Percentiles rank a stretch among this genome's conserved stretches.
Conservation (phyloP, 2,329 filamentous ascomycete species). For the Plectosphaerella plurivora region DNA sequence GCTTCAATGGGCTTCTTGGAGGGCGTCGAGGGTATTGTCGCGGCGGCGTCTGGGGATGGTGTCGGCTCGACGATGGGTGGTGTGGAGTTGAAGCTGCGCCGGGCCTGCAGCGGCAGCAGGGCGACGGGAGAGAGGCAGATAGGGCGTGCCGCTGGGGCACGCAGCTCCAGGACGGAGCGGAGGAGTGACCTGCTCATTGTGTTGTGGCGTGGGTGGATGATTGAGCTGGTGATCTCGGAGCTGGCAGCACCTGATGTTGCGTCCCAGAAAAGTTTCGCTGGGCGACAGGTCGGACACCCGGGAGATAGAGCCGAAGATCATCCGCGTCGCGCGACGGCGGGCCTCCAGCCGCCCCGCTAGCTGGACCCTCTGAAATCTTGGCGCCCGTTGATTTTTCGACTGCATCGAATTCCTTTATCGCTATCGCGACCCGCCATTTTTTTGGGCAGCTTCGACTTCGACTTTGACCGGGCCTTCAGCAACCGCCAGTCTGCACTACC, state of each 20-base stretch:
- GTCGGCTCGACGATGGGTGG: constrained; percentile 42
- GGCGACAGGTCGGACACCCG: not conserved
- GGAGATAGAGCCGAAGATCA: not conserved
- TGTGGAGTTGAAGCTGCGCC: constrained; percentile 43
- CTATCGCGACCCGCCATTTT: constrained; percentile 10
- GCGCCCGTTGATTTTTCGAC: constrained; percentile 1
- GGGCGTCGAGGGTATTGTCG: constrained; percentile 1
- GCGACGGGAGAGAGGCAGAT: constrained; percentile 24
- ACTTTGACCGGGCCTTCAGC: not conserved
- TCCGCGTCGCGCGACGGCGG: not conserved
- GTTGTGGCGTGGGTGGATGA: not conserved
- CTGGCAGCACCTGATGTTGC: not conserved
- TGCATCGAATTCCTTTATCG: constrained; percentile 3
- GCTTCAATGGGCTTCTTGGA: constrained; percentile 3
- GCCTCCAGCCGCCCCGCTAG: not conserved
- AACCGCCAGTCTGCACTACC: not conserved
- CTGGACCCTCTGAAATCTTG: constrained; percentile 2
- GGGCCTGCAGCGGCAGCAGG: constrained; percentile 19
- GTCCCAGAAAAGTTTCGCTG: constrained; percentile 4
- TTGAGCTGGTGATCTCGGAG: not conserved
- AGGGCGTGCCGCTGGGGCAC: constrained; percentile 32
- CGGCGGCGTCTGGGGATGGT: constrained; percentile 10
- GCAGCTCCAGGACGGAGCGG: constrained; percentile 59
- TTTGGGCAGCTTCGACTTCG: not conserved
- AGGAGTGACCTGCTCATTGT: constrained; percentile 56